A percentile compares a stretch with the other conserved stretches of the same genome.
Conservation (phyloP, 352 stramenopile species). For the Globisporangium nodosum region DNA sequence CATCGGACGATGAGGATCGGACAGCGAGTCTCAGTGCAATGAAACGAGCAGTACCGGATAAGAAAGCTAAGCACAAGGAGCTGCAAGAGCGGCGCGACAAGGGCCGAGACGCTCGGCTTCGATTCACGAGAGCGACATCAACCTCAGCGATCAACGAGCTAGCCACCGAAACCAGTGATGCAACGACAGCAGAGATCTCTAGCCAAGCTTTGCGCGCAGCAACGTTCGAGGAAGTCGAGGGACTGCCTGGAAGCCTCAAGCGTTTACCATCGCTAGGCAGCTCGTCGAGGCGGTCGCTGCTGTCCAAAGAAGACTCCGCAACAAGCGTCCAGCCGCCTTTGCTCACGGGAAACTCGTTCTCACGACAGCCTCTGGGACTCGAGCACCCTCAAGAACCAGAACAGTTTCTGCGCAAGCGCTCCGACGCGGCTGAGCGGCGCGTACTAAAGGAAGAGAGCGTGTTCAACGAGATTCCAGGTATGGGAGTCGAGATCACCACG, state of each 20-base stretch:
- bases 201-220: background rate
- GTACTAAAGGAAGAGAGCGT: constrained; percentile 35
- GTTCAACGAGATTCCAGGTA: constrained; percentile 36
- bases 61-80: constrained; percentile 58
- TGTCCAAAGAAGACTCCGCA: background rate
- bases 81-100: constrained; percentile 55
- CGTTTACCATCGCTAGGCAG: background rate
- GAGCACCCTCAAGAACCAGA: constrained; percentile 30
- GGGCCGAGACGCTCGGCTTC: constrained; percentile 42
- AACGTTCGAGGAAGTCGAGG: constrained; percentile 9
- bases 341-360: background rate
- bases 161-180: background rate
- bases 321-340: background rate
- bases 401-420: constrained; percentile 48
- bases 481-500: constrained; percentile 51
- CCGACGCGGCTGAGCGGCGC: constrained; percentile 18
- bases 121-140: constrained; percentile 13
- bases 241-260: constrained; percentile 1
- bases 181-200: background rate
- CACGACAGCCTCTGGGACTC: constrained; percentile 2
- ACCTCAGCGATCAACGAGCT: constrained; percentile 5
- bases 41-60: constrained; percentile 32
- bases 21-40: background rate
- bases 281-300: constrained; percentile 3
- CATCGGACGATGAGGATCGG: background rate